Conservation (phyloP, 768 basidiomycete genomes). For the Exsudoporus frostii region DNA sequence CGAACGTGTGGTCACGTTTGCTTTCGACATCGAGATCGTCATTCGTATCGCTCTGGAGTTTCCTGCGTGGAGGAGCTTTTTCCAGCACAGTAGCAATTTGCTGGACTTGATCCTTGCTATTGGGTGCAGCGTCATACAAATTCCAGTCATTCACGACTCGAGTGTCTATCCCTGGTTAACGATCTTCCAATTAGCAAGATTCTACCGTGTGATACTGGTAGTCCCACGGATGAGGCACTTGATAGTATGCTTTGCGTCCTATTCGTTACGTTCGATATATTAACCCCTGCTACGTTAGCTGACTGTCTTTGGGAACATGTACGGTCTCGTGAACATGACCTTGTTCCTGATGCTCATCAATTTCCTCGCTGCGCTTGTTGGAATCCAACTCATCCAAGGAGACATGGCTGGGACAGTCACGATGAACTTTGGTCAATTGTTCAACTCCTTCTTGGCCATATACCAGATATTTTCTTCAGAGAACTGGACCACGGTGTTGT, state of each 20-base stretch:
- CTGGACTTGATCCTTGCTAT: conserved; percentile 77
- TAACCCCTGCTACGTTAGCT: conserved; percentile 42
- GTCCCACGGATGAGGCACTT: conserved; percentile 89
- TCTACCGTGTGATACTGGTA: conserved; percentile 88
- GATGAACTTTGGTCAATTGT: conserved; percentile 80
- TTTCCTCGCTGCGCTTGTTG: conserved; percentile 78
- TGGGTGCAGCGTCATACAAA: conserved; percentile 74
- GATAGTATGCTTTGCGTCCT: conserved; percentile 47
- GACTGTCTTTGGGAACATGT: conserved; percentile 89
- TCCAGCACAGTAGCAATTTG: conserved; percentile 57
- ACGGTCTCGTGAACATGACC: conserved; percentile 88
- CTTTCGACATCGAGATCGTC: conserved; percentile 87
- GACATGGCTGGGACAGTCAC: conserved; percentile 53
- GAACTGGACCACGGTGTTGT: conserved; percentile 85
- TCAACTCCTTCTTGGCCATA: conserved; percentile 80
- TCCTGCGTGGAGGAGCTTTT: conserved; percentile 83
- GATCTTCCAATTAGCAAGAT: conserved; percentile 78
- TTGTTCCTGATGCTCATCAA: conserved; percentile 88
- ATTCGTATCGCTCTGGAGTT: conserved; percentile 67
- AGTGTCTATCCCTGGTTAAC: conserved; percentile 84
- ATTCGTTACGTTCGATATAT: conserved; percentile 3
- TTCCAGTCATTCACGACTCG: conserved; percentile 69
- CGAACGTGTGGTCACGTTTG: conserved; percentile 74
- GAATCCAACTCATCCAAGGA: conserved; percentile 82
- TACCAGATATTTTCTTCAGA: conserved; percentile 92